These are phyloP conservation scores for Ormosia semicastrata DNA, from an alignment of 306 rosid species.

Conservation along the genomic window DNA sequence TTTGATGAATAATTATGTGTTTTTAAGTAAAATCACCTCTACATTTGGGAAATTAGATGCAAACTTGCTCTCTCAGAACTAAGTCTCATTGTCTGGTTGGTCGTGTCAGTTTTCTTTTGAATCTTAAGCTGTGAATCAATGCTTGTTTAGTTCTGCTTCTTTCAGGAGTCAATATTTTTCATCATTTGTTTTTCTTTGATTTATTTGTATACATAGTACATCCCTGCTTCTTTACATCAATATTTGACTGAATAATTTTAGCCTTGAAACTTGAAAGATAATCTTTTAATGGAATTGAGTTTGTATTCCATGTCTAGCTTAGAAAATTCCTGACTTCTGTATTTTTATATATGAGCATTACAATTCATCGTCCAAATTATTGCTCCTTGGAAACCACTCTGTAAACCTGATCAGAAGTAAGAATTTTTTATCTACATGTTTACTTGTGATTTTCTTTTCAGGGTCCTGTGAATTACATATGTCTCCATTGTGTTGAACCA, in stretches of 20 bases:
- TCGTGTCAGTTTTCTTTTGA: not conserved
- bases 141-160: not conserved
- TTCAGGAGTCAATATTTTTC: not conserved
- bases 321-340: not conserved
- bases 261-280: not conserved
- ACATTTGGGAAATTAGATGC: not conserved
- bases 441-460: slow-evolving; percentile 33
- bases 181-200: not conserved
- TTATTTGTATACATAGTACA: not conserved
- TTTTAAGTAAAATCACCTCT: not conserved
- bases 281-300: not conserved
- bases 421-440: not conserved
- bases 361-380: not conserved
- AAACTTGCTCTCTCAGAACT: not conserved
- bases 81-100: not conserved
- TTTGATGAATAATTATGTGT: not conserved
- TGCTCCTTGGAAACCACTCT: not conserved
- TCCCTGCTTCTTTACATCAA: not conserved
- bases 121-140: not conserved
- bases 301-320: not conserved
- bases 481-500: slow-evolving; percentile 72
- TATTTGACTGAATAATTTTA: slow-evolving; percentile 11
- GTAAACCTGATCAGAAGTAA: not conserved
- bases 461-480: slow-evolving; percentile 79
- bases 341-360: not conserved